These are phyloP conservation scores for Raphanus raphanistrum DNA, from an alignment of 345 rosid species.

Conservation along the genomic window DNA sequence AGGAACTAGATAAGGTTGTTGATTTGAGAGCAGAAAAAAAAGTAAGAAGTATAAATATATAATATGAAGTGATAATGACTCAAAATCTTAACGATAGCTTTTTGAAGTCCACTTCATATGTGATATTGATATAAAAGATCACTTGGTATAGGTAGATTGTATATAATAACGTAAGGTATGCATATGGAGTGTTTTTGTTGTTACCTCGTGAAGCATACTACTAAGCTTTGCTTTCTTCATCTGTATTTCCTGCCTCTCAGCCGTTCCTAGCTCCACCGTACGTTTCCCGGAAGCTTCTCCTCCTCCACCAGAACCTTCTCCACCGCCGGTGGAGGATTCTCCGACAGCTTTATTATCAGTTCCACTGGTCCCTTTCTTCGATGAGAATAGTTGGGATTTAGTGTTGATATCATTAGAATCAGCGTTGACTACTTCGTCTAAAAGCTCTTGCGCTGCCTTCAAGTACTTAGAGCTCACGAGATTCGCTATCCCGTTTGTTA, in stretches of 20 bases:
- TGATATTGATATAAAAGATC: slow-evolving; percentile 33
- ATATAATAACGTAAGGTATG: slow-evolving; percentile 20
- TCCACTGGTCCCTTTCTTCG: slow-evolving; percentile 48
- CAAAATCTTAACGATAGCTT: slow-evolving; percentile 11
- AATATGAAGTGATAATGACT: slow-evolving; percentile 36
- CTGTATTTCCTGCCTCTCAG: slow-evolving; percentile 97
- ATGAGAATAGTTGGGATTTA: slow-evolving; percentile 32
- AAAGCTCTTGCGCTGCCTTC: slow-evolving; percentile 91
- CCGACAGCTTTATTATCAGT: slow-evolving; percentile 46
- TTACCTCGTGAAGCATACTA: slow-evolving; percentile 93
- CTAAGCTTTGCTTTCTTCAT: slow-evolving; percentile 93
- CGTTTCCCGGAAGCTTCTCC: slow-evolving; percentile 56
- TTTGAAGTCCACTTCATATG: slow-evolving; percentile 34
- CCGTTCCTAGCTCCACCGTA: slow-evolving; percentile 60
- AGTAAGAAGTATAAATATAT: slow-evolving; percentile 4
- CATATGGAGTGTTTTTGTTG: slow-evolving; percentile 6
- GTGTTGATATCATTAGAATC: slow-evolving; percentile 43
- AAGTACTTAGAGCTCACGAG: slow-evolving; percentile 91
- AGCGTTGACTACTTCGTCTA: slow-evolving; percentile 90
- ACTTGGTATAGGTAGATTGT: slow-evolving; percentile 17
- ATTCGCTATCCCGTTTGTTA: slow-evolving; percentile 67
- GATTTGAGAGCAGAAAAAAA: slow-evolving; percentile 2
- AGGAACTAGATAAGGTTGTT: slow-evolving; percentile 12
- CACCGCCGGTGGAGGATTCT: slow-evolving; percentile 54
- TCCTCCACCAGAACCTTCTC: slow-evolving; percentile 48